Evolutionary conservation across 2,329 filamentous ascomycete species (phyloP).

Genomic region (Fusarium verticillioides): DNA sequence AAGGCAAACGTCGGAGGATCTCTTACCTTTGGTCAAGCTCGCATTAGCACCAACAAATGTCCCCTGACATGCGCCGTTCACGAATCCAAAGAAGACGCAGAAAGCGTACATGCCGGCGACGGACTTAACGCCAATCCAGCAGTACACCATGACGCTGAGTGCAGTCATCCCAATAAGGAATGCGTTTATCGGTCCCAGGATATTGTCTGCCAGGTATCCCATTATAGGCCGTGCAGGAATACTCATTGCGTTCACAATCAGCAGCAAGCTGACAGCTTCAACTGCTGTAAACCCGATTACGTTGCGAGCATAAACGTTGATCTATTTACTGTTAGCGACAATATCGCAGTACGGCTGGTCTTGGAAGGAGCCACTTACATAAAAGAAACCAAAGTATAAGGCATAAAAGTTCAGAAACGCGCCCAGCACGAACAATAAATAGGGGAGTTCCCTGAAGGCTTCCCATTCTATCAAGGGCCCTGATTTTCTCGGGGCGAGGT

Average conservation of each 20-base stretch:
- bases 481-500: slow-evolving; percentile 59
- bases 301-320: slow-evolving; percentile 55
- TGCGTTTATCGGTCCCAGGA: slow-evolving; percentile 61
- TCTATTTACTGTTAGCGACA: slow-evolving; percentile 44
- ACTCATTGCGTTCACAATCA: slow-evolving; percentile 74
- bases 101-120: slow-evolving; percentile 46
- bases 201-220: slow-evolving; percentile 67
- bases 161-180: slow-evolving; percentile 47
- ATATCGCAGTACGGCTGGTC: slow-evolving; percentile 14
- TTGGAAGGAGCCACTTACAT: slow-evolving; percentile 54
- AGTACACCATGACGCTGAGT: slow-evolving; percentile 43
- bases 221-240: slow-evolving; percentile 67
- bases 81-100: slow-evolving; percentile 45
- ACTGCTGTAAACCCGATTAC: slow-evolving; percentile 60
- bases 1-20: background rate
- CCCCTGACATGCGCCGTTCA: slow-evolving; percentile 44
- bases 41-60: slow-evolving; percentile 53
- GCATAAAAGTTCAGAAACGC: slow-evolving; percentile 58
- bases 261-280: slow-evolving; percentile 63
- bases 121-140: slow-evolving; percentile 46
- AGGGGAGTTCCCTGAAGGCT: slow-evolving; percentile 67
- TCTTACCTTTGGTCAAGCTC: slow-evolving; percentile 47
- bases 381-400: slow-evolving; percentile 54
- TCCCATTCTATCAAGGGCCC: slow-evolving; percentile 65
- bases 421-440: slow-evolving; percentile 62